These are phyloP conservation scores for Naganishia onofrii DNA, from an alignment of 768 basidiomycete species.

Conservation along the genomic window DNA sequence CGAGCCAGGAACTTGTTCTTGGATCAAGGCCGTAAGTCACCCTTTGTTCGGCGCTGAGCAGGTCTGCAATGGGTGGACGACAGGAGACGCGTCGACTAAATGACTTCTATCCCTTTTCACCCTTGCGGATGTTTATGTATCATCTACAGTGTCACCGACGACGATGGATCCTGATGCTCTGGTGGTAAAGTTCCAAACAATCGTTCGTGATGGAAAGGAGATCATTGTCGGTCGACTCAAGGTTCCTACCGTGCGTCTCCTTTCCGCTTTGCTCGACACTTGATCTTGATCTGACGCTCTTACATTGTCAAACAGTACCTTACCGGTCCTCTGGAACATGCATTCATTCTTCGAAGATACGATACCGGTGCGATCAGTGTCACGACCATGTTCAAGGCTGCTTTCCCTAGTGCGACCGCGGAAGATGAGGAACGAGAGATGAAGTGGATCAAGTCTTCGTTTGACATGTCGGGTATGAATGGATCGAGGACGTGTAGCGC, in stretches of 20 bases:
- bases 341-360: slow-evolving; percentile 88
- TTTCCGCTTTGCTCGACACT: background rate
- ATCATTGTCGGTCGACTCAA: slow-evolving; percentile 87
- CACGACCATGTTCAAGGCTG: slow-evolving; percentile 94
- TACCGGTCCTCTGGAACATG: slow-evolving; percentile 62
- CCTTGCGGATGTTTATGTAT: background rate
- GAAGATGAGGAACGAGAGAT: slow-evolving; percentile 74
- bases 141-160: slow-evolving; percentile 9
- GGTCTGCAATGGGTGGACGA: background rate
- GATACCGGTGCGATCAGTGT: slow-evolving; percentile 89
- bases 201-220: slow-evolving; percentile 79
- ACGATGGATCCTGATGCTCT: slow-evolving; percentile 39
- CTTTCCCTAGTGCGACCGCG: slow-evolving; percentile 77
- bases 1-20: slow-evolving; percentile 26
- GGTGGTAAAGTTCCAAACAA: slow-evolving; percentile 82
- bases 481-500: slow-evolving; percentile 63
- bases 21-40: slow-evolving; percentile 11
- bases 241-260: slow-evolving; percentile 68
- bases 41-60: background rate
- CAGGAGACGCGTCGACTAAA: background rate
- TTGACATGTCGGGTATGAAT: slow-evolving; percentile 75
- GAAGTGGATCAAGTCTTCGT: slow-evolving; percentile 73
- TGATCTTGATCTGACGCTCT: slow-evolving; percentile 21
- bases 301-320: slow-evolving; percentile 53
- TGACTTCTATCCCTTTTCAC: background rate